Percentiles rank a stretch among this genome's conserved stretches.
These are phyloP conservation scores for Lentinus tigrinus DNA, from an alignment of 768 basidiomycete genomes.

Conservation along the genomic window DNA sequence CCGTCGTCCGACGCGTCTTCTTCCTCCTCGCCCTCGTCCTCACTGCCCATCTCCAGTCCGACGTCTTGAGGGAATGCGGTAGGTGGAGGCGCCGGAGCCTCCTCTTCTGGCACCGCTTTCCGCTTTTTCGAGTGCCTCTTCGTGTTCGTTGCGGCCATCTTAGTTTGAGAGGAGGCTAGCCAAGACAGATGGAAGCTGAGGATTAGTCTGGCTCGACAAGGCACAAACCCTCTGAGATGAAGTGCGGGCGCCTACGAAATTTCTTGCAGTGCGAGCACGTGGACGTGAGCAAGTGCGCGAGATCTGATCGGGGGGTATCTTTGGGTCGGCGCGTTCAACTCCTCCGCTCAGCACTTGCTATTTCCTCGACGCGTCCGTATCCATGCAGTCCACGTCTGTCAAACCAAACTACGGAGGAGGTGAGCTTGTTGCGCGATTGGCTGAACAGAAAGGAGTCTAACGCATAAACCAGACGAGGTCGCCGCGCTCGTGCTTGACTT, in stretches of 20 bases:
- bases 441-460: background rate
- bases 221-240: background rate
- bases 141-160: constrained; percentile 34
- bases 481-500: constrained; percentile 95
- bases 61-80: constrained; percentile 40
- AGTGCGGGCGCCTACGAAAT: constrained; percentile 22
- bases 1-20: constrained; percentile 38
- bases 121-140: constrained; percentile 52
- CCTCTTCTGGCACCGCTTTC: constrained; percentile 49
- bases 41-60: constrained; percentile 70
- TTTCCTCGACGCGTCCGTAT: background rate
- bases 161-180: background rate
- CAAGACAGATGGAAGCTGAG: background rate
- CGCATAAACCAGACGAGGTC: constrained; percentile 76
- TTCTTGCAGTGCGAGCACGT: constrained; percentile 20
- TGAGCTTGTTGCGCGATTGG: constrained; percentile 31
- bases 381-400: background rate
- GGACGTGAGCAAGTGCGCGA: constrained; percentile 6
- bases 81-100: constrained; percentile 24
- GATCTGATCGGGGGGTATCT: constrained; percentile 29
- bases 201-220: background rate
- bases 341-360: background rate
- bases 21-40: constrained; percentile 68
- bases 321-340: constrained; percentile 1
- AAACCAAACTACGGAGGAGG: constrained; percentile 76